phyloP scores from a whole-genome alignment of 1,284 basidiomycete species.

The Boletellus sp. region DNA sequence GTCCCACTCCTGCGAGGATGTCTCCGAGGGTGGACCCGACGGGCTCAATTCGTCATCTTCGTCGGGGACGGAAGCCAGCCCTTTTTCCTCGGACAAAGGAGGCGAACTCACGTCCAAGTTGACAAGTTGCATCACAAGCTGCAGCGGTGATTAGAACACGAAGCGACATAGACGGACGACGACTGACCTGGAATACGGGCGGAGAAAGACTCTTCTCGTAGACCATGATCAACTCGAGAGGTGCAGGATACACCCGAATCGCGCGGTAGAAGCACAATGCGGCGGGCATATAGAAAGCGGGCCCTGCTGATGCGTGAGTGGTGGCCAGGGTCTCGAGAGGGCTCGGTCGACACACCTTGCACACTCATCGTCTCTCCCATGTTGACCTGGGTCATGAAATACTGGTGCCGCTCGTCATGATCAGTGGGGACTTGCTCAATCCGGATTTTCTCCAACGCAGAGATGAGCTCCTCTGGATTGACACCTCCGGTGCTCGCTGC shows the following conservation, averaged over 20 bases:
- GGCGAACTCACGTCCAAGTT: conserved; percentile 82
- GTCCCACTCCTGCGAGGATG: conserved; percentile 85
- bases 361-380: conserved; percentile 83
- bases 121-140: conserved; percentile 87
- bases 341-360: conserved; percentile 53
- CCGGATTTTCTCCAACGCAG: conserved; percentile 60
- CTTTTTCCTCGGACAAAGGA: conserved; percentile 39
- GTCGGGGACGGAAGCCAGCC: conserved; percentile 32
- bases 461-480: conserved; percentile 52
- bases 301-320: conserved; percentile 49
- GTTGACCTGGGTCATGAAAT: conserved; percentile 88
- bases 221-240: conserved; percentile 87
- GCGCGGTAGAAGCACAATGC: conserved; percentile 93
- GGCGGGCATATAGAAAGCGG: conserved; percentile 71
- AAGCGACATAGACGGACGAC: background rate
- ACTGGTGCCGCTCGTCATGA: conserved; percentile 77
- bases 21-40: conserved; percentile 71
- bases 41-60: conserved; percentile 55
- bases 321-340: background rate
- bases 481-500: conserved; percentile 32
- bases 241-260: conserved; percentile 90
- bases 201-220: conserved; percentile 91
- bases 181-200: conserved; percentile 75
- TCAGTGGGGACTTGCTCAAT: conserved; percentile 62
- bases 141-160: background rate